phyloP scores from a whole-genome alignment of 1,284 basidiomycete genomes.

The Tilletia horrida region DNA sequence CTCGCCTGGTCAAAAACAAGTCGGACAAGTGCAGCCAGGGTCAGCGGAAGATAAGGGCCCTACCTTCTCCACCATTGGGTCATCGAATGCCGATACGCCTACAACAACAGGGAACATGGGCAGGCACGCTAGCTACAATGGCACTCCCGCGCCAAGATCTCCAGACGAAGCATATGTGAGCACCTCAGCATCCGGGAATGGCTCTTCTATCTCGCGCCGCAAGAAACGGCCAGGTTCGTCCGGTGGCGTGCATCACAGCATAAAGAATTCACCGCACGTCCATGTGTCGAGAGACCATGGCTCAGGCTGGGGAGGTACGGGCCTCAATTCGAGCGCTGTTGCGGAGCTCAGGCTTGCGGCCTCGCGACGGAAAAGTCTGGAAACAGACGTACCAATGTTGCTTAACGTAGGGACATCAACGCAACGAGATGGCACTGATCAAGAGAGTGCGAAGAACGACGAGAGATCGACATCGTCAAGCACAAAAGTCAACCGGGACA shows the following conservation, averaged over 20 bases:
- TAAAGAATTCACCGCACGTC: background rate
- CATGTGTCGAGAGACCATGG: background rate
- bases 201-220: background rate
- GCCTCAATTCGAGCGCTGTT: slow-evolving; percentile 1
- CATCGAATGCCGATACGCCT: background rate
- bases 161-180: background rate
- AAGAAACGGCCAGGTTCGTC: slow-evolving; percentile 1
- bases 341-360: slow-evolving; percentile 10
- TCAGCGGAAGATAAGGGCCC: no score
- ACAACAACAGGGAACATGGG: background rate
- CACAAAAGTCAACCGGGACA: background rate
- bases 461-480: background rate
- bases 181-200: background rate
- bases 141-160: background rate
- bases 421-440: background rate
- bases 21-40: no score
- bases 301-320: background rate
- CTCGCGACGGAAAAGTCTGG: slow-evolving; percentile 12
- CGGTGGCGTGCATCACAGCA: background rate
- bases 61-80: no score
- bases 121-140: background rate
- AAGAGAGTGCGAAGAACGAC: background rate
- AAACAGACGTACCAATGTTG: background rate
- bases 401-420: background rate
- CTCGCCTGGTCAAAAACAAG: no score